phyloP scores from a whole-genome alignment of 2,329 filamentous ascomycete genomes.

The Aphanoascus verrucosus region DNA sequence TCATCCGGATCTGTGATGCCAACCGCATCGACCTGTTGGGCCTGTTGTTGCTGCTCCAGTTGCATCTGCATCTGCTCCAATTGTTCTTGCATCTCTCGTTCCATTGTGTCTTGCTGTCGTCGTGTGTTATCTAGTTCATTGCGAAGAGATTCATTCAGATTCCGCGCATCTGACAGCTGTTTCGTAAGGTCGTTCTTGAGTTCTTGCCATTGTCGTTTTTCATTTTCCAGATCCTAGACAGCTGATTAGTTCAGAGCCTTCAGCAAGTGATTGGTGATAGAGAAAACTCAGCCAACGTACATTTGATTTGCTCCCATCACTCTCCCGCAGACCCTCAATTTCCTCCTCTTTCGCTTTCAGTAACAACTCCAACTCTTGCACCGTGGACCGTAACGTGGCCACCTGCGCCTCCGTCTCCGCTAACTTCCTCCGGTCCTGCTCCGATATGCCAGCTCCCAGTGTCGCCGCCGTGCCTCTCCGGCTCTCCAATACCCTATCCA shows the following conservation, averaged over 20 bases:
- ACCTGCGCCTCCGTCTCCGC: conserved; percentile 74
- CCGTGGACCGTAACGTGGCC: conserved; percentile 59
- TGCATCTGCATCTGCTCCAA: conserved; percentile 35
- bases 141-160: conserved; percentile 67
- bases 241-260: conserved; percentile 9
- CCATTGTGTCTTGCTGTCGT: conserved; percentile 54
- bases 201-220: conserved; percentile 56
- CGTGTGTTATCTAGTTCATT: conserved; percentile 66
- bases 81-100: conserved; percentile 53
- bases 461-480: conserved; percentile 42
- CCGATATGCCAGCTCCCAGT: conserved; percentile 23
- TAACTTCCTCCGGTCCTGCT: conserved; percentile 56
- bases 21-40: neutral
- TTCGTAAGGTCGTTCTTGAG: conserved; percentile 57
- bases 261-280: neutral
- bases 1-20: conserved; percentile 27
- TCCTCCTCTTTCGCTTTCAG: conserved; percentile 63
- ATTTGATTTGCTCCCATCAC: conserved; percentile 44
- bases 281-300: conserved; percentile 23
- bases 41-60: conserved; percentile 10
- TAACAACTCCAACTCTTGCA: conserved; percentile 59
- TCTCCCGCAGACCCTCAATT: conserved; percentile 49
- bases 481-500: conserved; percentile 42
- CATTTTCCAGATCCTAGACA: conserved; percentile 41
- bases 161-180: conserved; percentile 63